Conservation (phyloP, 2,329 filamentous ascomycete genomes). For the Alternaria arbusti region DNA sequence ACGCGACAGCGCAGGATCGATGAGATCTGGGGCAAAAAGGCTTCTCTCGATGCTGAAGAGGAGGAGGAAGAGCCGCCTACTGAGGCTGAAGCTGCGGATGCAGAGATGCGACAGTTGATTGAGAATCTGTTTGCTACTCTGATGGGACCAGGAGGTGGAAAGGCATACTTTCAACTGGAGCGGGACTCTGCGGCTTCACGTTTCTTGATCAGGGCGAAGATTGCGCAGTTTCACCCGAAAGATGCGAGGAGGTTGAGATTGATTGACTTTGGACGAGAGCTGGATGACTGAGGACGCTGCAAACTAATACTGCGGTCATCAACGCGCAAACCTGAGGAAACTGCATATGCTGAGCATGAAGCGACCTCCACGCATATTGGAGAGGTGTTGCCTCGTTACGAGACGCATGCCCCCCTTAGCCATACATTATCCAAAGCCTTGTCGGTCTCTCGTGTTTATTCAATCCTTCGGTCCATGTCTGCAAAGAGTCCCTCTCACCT, state of each 20-base stretch:
- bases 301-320: not conserved
- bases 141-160: slow-evolving; percentile 41
- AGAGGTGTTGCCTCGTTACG: not conserved
- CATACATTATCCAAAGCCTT: not conserved
- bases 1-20: slow-evolving; percentile 59
- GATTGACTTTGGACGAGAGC: slow-evolving; percentile 58
- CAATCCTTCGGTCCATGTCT: not conserved
- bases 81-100: slow-evolving; percentile 57
- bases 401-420: not conserved
- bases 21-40: slow-evolving; percentile 53
- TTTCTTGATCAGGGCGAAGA: slow-evolving; percentile 61
- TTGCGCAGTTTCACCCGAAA: slow-evolving; percentile 63
- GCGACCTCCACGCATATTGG: not conserved
- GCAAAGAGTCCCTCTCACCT: not conserved
- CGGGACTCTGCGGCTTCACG: slow-evolving; percentile 60
- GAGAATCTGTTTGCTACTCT: slow-evolving; percentile 54
- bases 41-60: slow-evolving; percentile 27
- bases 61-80: slow-evolving; percentile 41
- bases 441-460: not conserved
- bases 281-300: slow-evolving; percentile 39
- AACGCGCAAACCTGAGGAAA: not conserved
- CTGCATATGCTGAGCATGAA: not conserved
- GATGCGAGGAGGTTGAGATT: slow-evolving; percentile 60
- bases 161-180: slow-evolving; percentile 56
- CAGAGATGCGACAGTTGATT: slow-evolving; percentile 56